Evolutionary conservation across 345 rosid genomes (phyloP).

Genomic region (Garcia nutans): DNA sequence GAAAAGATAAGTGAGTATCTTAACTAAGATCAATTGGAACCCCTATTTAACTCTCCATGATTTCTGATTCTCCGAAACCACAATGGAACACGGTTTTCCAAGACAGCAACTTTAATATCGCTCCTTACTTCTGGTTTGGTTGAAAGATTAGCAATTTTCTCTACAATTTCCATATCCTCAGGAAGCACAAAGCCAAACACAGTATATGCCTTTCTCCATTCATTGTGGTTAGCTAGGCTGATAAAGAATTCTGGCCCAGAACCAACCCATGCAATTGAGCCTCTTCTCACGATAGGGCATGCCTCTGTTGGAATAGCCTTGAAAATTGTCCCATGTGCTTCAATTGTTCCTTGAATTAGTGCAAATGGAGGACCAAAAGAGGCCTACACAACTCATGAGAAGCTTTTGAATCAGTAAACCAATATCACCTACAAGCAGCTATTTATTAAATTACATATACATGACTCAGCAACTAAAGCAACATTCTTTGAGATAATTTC

Average conservation of each 20-base stretch:
- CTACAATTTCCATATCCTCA: constrained; percentile 73
- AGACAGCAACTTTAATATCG: constrained; percentile 58
- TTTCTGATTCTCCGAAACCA: constrained; percentile 44
- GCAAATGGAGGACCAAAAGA: constrained; percentile 87
- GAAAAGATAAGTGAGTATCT: background rate
- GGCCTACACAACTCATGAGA: constrained; percentile 46
- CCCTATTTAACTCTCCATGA: constrained; percentile 16
- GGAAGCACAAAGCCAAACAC: constrained; percentile 75
- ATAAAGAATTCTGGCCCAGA: constrained; percentile 91
- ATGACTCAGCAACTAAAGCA: background rate
- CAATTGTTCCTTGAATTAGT: constrained; percentile 78
- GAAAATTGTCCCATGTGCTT: constrained; percentile 57
- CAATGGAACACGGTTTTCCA: constrained; percentile 61
- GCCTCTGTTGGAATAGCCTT: constrained; percentile 54
- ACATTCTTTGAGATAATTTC: background rate
- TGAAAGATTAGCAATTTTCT: constrained; percentile 66
- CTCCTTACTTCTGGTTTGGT: constrained; percentile 74
- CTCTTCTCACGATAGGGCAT: constrained; percentile 65
- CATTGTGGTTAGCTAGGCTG: constrained; percentile 75
- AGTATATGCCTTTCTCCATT: constrained; percentile 66
- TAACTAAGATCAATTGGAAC: background rate
- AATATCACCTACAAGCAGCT: background rate
- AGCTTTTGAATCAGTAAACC: background rate
- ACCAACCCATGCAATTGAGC: constrained; percentile 84
- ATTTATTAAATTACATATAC: background rate